Evolutionary conservation across 441 rosid species (phyloP).

Genomic region (Arabidopsis hybrid): DNA sequence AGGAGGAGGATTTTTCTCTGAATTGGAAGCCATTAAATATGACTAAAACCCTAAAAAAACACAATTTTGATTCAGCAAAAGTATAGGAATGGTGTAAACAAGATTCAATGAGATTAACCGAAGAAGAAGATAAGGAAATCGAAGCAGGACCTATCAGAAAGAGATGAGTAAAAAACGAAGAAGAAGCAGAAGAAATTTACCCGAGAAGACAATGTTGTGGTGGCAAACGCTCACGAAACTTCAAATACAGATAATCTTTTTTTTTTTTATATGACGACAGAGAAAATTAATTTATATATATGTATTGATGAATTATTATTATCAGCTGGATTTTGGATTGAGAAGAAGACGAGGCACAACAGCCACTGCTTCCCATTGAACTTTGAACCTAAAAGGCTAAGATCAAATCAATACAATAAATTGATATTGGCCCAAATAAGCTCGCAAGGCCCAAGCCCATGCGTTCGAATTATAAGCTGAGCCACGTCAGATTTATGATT

Average conservation of each 20-base stretch:
- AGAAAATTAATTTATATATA: too few species aligned
- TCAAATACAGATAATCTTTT: slow-evolving; percentile 34
- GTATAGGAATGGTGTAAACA: not conserved
- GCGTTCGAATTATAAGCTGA: not conserved
- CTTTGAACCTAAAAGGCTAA: slow-evolving; percentile 27
- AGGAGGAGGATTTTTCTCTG: slow-evolving; percentile 52
- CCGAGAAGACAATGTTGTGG: slow-evolving; percentile 45
- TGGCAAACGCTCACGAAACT: slow-evolving; percentile 38
- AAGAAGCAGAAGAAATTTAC: not conserved
- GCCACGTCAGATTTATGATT: slow-evolving; percentile 41
- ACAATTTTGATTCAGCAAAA: slow-evolving; percentile 2
- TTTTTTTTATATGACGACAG: not conserved
- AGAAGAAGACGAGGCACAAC: slow-evolving; percentile 33
- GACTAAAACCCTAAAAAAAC: slow-evolving; percentile 30
- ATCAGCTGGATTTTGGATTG: slow-evolving; percentile 12
- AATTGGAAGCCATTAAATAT: slow-evolving; percentile 66
- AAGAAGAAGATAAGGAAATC: slow-evolving; percentile 11
- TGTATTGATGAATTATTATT: not conserved
- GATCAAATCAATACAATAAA: too few species aligned
- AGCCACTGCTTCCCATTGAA: slow-evolving; percentile 44
- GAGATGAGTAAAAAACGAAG: slow-evolving; percentile 23
- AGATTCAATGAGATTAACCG: not conserved
- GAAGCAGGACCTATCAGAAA: slow-evolving; percentile 26
- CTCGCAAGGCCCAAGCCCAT: not conserved
- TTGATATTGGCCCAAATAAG: slow-evolving; percentile 12